Conservation (phyloP, 192 early-diverging fungal species). For the Backusella morwellensis region DNA sequence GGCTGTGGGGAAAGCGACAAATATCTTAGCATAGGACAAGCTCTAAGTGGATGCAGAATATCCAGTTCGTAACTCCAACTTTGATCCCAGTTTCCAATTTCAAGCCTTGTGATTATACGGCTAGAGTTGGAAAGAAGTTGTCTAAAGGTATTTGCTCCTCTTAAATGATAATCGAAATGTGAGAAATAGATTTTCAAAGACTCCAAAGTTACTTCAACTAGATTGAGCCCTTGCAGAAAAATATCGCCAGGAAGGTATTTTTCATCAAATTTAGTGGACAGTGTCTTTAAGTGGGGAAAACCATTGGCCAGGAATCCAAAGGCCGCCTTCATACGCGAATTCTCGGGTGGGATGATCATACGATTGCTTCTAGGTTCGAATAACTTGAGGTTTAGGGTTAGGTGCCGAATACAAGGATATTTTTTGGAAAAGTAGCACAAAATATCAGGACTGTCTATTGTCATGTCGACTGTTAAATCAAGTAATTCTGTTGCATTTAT, state of each 20-base stretch:
- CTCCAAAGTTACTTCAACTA: not conserved
- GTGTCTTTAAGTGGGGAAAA: not conserved
- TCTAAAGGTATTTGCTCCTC: conserved; percentile 2
- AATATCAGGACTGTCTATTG: not conserved
- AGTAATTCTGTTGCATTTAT: not conserved
- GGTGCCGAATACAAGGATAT: not conserved
- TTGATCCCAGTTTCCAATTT: conserved; percentile 11
- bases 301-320: not conserved
- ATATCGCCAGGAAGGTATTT: conserved; percentile 7
- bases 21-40: not conserved
- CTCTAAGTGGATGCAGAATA: not conserved
- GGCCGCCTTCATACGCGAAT: not conserved
- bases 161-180: conserved; percentile 8
- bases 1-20: conserved; percentile 5
- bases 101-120: not conserved
- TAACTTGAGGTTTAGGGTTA: not conserved
- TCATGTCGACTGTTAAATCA: not conserved
- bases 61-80: conserved; percentile 8
- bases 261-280: conserved; percentile 7
- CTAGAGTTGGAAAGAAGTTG: not conserved
- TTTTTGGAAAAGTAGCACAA: not conserved
- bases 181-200: not conserved
- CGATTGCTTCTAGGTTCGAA: not conserved
- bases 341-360: not conserved
- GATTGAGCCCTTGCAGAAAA: conserved; percentile 3